Evolutionary conservation across 805 yeast species (phyloP), one percentile per base, ranked within the genome.

Genomic region (Ogataea ramenticola): DNA sequence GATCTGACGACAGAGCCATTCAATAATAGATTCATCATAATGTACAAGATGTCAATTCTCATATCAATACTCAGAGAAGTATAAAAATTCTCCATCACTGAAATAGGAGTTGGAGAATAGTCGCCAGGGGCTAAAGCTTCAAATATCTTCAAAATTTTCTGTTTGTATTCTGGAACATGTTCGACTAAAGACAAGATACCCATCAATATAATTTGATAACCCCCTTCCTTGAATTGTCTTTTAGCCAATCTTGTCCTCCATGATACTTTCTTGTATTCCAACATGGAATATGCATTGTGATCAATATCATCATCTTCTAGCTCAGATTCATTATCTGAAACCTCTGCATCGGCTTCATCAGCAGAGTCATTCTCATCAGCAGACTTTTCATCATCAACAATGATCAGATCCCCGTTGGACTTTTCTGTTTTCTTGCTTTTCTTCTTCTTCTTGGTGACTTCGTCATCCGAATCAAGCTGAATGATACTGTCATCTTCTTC

Each of bases 221-320:
- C 79, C 4, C 96, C 95, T 54, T 87, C 89, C 53, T 74, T 79
- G 60, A 86, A 93, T 49, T 76, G 75, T 43, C 96, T 77, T 44
- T 77, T 80, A 14, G 80, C 74, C 17, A 91, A 68, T 35, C 95
- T 69, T 27, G 85, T 95, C 46, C 80, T 77, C 96, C 98, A 93
- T 12, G 80, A 63, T 0, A 67, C 64, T 36, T 80, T 80, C 43
- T 82, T 68, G 59, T 78, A 75, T 45, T 80, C 77, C 52, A 85
- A 64, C 3, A 67, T 63, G 1, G 62, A 52, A 47, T 70, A 68
- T 0, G 79, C 81, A 48, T 73, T 72, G 49, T 65, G 65, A 10
- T 60, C 56, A 27, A 61, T 58, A 19, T 58, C 65, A 19, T 58
- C 65, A n/a, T 57, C 65, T 9, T 51, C 63, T 3, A 55, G 63